Conservation (phyloP, 305 asterid genomes). For the Fraxinus nigra region DNA sequence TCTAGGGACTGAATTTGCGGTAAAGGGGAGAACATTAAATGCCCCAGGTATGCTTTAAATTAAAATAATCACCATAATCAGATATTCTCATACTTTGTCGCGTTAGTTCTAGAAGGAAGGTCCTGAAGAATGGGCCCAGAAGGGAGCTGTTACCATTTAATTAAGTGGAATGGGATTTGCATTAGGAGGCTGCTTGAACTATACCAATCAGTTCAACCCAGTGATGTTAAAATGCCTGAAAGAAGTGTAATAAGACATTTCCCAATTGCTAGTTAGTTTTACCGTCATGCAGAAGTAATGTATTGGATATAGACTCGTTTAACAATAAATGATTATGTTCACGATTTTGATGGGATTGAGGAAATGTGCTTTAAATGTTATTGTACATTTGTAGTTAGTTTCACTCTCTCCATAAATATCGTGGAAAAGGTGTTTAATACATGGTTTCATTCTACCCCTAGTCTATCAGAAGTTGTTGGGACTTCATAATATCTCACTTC, state of each 20-base stretch:
- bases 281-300: neutral
- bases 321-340: neutral
- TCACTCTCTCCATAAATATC: neutral
- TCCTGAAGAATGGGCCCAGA: neutral
- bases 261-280: neutral
- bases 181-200: neutral
- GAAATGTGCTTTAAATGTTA: neutral
- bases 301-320: neutral
- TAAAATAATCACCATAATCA: neutral
- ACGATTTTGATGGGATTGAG: neutral
- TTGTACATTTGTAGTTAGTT: neutral
- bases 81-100: neutral
- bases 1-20: constrained; percentile 47
- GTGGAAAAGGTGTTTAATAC: neutral
- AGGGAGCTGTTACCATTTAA: neutral
- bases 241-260: neutral
- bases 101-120: neutral
- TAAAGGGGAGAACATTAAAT: constrained; percentile 45
- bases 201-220: neutral
- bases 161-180: neutral
- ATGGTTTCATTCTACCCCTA: neutral
- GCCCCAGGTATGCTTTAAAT: constrained; percentile 38
- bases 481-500: neutral
- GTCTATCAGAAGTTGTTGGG: neutral
- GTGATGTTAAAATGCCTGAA: neutral